These are phyloP conservation scores for Gracilaria domingensis DNA, from an alignment of 23 red algal genomes.

Conservation along the genomic window DNA sequence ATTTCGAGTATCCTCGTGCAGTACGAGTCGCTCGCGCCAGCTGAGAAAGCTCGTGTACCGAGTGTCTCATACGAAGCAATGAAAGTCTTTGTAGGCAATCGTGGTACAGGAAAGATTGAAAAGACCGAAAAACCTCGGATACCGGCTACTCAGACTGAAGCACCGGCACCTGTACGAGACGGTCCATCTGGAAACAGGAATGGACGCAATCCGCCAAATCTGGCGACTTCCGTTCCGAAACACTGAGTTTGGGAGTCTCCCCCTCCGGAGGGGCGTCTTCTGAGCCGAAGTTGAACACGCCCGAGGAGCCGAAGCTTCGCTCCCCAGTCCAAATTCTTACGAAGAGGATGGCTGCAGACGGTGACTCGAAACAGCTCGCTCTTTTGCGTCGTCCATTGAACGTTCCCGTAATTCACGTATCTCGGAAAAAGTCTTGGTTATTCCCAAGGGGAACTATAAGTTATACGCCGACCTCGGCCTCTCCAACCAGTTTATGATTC, in stretches of 20 bases:
- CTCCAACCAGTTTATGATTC: slow-evolving; percentile 4
- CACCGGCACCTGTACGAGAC: neutral
- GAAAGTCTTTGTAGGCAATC: neutral
- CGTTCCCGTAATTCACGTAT: slow-evolving; percentile 4
- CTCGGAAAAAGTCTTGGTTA: slow-evolving; percentile 14
- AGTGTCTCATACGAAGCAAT: neutral
- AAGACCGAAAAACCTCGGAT: neutral
- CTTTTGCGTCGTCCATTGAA: slow-evolving; percentile 21
- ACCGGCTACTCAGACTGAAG: neutral
- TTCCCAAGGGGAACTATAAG: slow-evolving; percentile 33
- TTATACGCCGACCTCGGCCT: slow-evolving; percentile 40
- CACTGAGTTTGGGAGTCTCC: slow-evolving; percentile 20
- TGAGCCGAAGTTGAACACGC: neutral
- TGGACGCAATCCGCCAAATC: neutral
- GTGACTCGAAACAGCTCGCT: neutral
- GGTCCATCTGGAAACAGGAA: neutral
- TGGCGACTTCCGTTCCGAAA: neutral
- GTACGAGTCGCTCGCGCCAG: neutral
- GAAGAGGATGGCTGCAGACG: neutral
- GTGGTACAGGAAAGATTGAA: neutral
- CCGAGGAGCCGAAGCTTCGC: neutral
- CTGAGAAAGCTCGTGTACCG: neutral
- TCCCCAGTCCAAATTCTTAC: neutral
- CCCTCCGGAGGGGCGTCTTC: neutral
- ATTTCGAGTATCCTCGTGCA: neutral